Base-by-base conservation (phyloP, 495 filamentous ascomycete species). In the Margaritispora aquatica region DNA sequence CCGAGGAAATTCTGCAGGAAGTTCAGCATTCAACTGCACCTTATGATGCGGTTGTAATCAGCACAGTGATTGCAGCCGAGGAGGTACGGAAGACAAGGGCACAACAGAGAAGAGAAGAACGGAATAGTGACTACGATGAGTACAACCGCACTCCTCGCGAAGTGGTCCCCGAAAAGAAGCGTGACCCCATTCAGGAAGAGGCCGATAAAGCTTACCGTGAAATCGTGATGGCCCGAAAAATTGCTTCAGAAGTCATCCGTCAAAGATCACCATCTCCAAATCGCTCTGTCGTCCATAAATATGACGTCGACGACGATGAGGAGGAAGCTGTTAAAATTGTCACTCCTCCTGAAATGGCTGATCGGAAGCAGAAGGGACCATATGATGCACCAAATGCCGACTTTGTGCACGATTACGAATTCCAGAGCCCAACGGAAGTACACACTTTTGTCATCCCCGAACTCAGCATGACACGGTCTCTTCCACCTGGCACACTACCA, bases 321-420 rank as follows among this genome's bases (percentile, higher is more conserved):
- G 64, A 72, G 22, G 67, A 69, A 17, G 59, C 70, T 29, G 44
- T 74, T 21, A 66, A 68, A 51, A 74, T 80, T 57, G 68, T 72
- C 54, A 72, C 77, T 3, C 77, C 78, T 24, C 76, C 78, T 24
- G 73, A 72, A 55, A 76, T 77, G 71, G 61, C 74, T 31, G 70
- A 72, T 13, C 57, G 68, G 1, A 75, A 74, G 29, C 65, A 66
- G 41, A 75, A 75, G 65, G 74, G 73, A 59, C 76, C 69, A 44
- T 83, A 74, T 58, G 78, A 76, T 55, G 76, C 67, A 17, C 80
- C 79, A n/a, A 75, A 83, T 55, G 80, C 80, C 31, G 80, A 83
- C 66, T 79, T 82, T 34, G 65, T 70, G 15, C 73, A 78, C 55
- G 79, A 82, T 58, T 74, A 80, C 55, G 62, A 77, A 27, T 69